Evolutionary conservation across 23 red algal species (phyloP), one percentile per base, ranked within the genome.

Genomic region (Pyropia yezoensis): DNA sequence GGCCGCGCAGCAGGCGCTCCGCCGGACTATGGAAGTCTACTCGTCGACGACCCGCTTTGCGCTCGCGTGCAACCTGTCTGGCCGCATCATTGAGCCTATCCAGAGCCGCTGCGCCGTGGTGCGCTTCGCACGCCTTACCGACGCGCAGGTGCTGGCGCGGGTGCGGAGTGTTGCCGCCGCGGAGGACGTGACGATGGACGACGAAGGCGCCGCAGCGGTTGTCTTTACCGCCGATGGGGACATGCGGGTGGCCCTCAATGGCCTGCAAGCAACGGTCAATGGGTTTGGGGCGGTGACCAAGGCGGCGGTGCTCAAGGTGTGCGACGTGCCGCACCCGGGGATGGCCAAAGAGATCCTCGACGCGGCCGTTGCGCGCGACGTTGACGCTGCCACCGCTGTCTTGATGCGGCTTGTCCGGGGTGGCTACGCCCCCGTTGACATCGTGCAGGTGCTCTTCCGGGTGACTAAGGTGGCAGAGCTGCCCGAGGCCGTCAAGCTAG

Each of bases 161-260:
- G 34, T 97, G 21, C 50, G 55, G 27, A 17, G 20, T n/a, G 85
- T 97, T 1, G 53, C 90, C 13, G 63, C 57, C 24, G 33, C 54
- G 29, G 93, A 97, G 71, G 70, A 75, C 23, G 93, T 70, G 22
- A 20, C 54, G 14, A 83, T 73, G 30, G 93, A 97, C 27, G 51
- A 78, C 5, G 57, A 57, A 9, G 93, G 93, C 16, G 57, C 90
- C 54, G 79, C 90, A 24, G 84, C 93, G 19, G 70, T 88, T 28
- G 78, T 97, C 54, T 97, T 97, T 63, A 90, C 85, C 24, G 93
- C 93, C 14, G 93, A 97, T 25, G 93, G 93, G 8, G 93, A 97
- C 62, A 90, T 97, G 93, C 74, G 93, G 7, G 82, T 87, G 19
- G 93, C 93, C 12, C 79, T 97, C 27, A 97, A 97, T 69, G 90